Evolutionary conservation across 2,329 filamentous ascomycete genomes (phyloP), one percentile per base, ranked within the genome.

Genomic region (Pseudomassariella vexata): DNA sequence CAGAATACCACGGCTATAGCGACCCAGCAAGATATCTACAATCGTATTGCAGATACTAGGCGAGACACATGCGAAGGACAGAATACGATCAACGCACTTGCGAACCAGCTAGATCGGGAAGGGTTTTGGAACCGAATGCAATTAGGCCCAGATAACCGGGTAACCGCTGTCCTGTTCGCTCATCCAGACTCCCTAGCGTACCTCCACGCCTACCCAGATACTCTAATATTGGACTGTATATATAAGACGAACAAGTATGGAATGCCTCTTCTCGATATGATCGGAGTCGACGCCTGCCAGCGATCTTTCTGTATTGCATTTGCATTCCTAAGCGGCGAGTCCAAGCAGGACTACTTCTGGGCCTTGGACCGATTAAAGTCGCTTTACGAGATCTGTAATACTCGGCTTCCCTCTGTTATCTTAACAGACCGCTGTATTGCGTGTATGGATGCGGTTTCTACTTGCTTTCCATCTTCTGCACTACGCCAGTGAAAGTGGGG

Each of bases 191-290:
- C 39, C 23, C 28, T 47, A 3, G 28, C 12, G 25, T 48, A 46
- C 24, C 38, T 50, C 9, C 22, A 46, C 19, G 9, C 17, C 3
- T 44, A 51, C 33, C 37, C 36, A 3, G 34, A 46, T 24, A 9
- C 46, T 2, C 23, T 48, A 9, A 10, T 50, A 17, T 17, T 49
- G 17, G 39, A 46, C 22, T 49, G 31, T 26, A 48, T 34, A 6
- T 48, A 49, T 22, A 48, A 51, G 29, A 49, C 36, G 4, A 49
- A 48, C 19, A 48, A 45, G 27, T 41, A 45, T 15, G 21, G 14
- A 3, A 49, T 51, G 35, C 42, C 32, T 5, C 35, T 51, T 9
- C 37, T 49, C 16, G 36, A 48, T 33, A 48, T 49, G 5, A 34
- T 48, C 34, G 33, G 35, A 3, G 34, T 51, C 34, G 27, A 47